Base-by-base conservation (phyloP, 768 basidiomycete species). In the Heimioporus sp. region DNA sequence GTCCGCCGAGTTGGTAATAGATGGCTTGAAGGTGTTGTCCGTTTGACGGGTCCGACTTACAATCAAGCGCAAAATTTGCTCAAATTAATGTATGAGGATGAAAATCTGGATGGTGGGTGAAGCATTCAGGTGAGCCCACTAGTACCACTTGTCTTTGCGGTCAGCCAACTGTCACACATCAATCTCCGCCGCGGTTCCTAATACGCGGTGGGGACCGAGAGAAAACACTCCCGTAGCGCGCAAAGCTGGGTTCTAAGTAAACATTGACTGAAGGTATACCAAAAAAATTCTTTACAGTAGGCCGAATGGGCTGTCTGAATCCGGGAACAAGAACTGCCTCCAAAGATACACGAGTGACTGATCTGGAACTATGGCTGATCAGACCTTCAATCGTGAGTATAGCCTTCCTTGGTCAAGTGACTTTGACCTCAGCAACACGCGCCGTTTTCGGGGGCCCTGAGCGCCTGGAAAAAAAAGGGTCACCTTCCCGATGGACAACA, bases 101-200 rank as follows among this genome's bases (percentile, higher is more conserved):
- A 12, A 16, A 16, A 13, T 35, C 35, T 16, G 16, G 13, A 28
- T 28, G 5, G 24, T 28, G 24, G 24, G 7, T 28, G 24, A 28
- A 28, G 24, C 24, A 7, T 28, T 24, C 24, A 35, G 35, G 35
- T 35, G 35, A 16, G 35, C 35, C 35, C 35, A 35, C 35, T 35
- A 35, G 35, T 35, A 35, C 5, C 12, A 35, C 24, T 28, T 28
- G 24, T 35, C 35, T 35, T 16, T 43, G 45, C 28, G 47, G 47
- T 40, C 19, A 48, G 47, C 39, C 46, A 24, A 31, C 46, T 47
- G 2, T 17, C 37, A 38, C 48, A 49, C 58, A 62, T 20, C 61
- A 59, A 70, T 70, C 62, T 68, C 68, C 69, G 63, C 66, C 60
- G 49, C 50, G 52, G 49, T 38, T 50, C 47, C 39, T 41, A 20